Evolutionary conservation across 163 green algal species (phyloP), one percentile per base, ranked within the genome.

Genomic region (Prototheca cutis): DNA sequence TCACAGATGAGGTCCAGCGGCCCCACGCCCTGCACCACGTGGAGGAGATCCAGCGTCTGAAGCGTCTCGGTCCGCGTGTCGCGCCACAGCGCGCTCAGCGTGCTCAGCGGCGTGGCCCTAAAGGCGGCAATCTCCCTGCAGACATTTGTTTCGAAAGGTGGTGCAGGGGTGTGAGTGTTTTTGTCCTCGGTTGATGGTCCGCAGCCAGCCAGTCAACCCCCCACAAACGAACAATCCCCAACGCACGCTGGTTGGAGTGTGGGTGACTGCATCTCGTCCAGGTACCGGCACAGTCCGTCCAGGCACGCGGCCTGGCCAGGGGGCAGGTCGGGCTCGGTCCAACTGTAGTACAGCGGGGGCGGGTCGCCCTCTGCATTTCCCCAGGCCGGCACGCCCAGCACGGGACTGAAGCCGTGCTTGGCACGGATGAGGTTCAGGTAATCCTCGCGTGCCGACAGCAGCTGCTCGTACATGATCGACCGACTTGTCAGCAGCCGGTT

Each of bases 321-420:
- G 10, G 42, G 42, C 13, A 51, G 42, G 1, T 51, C 42, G 18
- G 42, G 42, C 42, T 51, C 42, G 18, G 42, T 51, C 42, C 42
- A 51, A 21, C 42, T 51, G 42, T 51, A 51, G 42, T 51, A 51
- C 10, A 51, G 42, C 42, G 42, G 42, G 13, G 42, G 42, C 42
- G 42, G 42, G 42, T 51, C 42, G 42, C 42, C 42, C 42, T 51
- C 10, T 5, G 6, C 25, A 21, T 51, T 51, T 17, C 42, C 42
- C 42, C 42, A 51, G 13, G 42, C 42, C 18, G 42, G 42, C 18
- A 51, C 23, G 42, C 18, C 18, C 13, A 21, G 23, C 42, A 1
- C 10, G 6, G 10, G 17, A 19, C 42, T 17, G 18, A 23, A n/a
- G 13, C 42, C 36, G 10, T 45, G 8, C 10, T 45, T 45, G 36